Percentiles rank a stretch among this genome's conserved stretches.
These are phyloP conservation scores for Coleophoma eucalyptorum DNA, from an alignment of 2,329 filamentous ascomycete genomes.

Conservation along the genomic window DNA sequence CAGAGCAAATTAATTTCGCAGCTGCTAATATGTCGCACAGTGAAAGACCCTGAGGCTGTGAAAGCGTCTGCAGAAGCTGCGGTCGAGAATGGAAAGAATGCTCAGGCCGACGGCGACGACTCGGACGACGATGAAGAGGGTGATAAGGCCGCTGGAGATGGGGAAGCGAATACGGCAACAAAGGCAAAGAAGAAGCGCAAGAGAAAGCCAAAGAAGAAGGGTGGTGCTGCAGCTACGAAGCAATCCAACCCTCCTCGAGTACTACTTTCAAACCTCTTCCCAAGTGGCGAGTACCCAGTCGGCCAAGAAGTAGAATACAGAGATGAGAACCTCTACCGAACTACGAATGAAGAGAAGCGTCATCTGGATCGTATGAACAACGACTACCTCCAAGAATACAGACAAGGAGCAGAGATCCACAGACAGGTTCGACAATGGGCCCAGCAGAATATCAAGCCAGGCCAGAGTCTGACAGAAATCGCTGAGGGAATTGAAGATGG, in stretches of 20 bases:
- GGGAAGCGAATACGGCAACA: conserved; percentile 31
- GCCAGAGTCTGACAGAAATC: conserved; percentile 76
- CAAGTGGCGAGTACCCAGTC: conserved; percentile 67
- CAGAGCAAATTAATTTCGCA: conserved; percentile 1
- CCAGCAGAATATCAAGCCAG: conserved; percentile 75
- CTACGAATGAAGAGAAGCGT: conserved; percentile 80
- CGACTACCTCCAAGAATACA: conserved; percentile 77
- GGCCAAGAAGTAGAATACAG: conserved; percentile 77
- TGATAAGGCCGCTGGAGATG: conserved; percentile 29
- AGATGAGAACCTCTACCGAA: conserved; percentile 74
- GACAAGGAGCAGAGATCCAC: conserved; percentile 84
- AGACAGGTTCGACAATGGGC: conserved; percentile 83
- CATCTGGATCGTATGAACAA: conserved; percentile 77
- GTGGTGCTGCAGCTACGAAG: conserved; percentile 64
- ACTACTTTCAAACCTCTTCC: conserved; percentile 69
- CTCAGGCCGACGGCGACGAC: conserved; percentile 42
- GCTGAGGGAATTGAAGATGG: conserved; percentile 84
- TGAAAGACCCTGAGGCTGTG: conserved; percentile 25
- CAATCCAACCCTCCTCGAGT: conserved; percentile 79
- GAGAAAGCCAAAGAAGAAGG: conserved; percentile 75
- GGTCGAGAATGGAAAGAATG: conserved; percentile 15
- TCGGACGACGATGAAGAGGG: conserved; percentile 51
- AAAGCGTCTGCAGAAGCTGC: conserved; percentile 21
- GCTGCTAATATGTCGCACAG: conserved; percentile 11
- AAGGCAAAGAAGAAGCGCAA: conserved; percentile 65